phyloP scores from a whole-genome alignment of 345 rosid genomes.

The Rhizophora mangle region DNA sequence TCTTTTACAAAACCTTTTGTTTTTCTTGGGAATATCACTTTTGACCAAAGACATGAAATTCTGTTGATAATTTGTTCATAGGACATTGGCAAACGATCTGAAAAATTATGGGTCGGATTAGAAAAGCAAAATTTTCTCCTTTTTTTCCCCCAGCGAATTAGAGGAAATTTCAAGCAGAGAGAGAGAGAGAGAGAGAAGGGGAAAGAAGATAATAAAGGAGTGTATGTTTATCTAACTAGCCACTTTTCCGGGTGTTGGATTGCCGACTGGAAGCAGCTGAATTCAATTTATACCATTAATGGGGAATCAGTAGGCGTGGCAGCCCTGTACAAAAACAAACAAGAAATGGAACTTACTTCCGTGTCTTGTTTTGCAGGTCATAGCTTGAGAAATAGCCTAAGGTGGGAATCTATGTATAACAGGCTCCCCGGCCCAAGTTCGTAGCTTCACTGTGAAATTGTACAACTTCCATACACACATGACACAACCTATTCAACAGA shows the following conservation, averaged over 20 bases:
- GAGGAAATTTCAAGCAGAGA: too few relatives aligned
- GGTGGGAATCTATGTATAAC: constrained; percentile 5
- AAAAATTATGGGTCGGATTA: too few relatives aligned
- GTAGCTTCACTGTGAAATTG: not conserved
- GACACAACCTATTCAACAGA: constrained; percentile 3
- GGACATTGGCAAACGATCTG: too few relatives aligned
- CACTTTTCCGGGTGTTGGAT: not conserved
- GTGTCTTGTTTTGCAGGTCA: constrained; percentile 9
- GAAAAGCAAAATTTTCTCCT: too few relatives aligned
- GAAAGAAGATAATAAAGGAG: too few relatives aligned
- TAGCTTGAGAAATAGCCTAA: constrained; percentile 2
- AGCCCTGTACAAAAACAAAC: constrained; percentile 17
- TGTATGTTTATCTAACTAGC: too few relatives aligned
- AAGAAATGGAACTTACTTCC: constrained; percentile 19
- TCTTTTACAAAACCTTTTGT: too few relatives aligned
- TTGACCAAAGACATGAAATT: too few relatives aligned
- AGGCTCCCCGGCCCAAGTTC: not conserved
- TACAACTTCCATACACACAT: constrained; percentile 1
- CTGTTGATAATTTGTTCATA: too few relatives aligned
- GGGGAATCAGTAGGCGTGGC: constrained; percentile 13
- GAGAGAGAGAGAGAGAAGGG: too few relatives aligned
- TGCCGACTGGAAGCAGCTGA: not conserved
- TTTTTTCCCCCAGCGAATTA: too few relatives aligned
- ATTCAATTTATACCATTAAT: constrained; percentile 17
- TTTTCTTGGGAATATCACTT: too few relatives aligned